These are phyloP conservation scores for Boletus edulis DNA, from an alignment of 768 basidiomycete species.

Conservation along the genomic window DNA sequence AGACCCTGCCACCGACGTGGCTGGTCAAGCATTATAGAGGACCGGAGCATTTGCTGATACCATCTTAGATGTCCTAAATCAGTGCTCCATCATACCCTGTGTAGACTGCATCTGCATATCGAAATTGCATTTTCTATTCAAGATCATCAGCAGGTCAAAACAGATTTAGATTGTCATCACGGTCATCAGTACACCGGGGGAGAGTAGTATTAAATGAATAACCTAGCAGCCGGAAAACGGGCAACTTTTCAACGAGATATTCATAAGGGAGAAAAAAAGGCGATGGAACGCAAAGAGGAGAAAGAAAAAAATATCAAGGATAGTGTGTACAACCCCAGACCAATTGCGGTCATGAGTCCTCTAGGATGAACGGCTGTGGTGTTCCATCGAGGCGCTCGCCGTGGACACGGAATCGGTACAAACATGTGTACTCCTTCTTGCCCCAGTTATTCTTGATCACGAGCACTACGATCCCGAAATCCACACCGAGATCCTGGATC, in stretches of 20 bases:
- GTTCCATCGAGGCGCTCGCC: constrained; percentile 51
- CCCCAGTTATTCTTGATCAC: constrained; percentile 88
- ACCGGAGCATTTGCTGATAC: neutral
- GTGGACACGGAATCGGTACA: constrained; percentile 84
- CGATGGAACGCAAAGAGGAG: neutral
- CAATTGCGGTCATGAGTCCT: constrained; percentile 12
- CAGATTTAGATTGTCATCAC: constrained; percentile 18
- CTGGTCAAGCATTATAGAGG: constrained; percentile 11
- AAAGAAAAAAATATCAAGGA: neutral
- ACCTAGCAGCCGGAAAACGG: constrained; percentile 15
- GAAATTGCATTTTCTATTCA: neutral
- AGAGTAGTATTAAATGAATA: constrained; percentile 23
- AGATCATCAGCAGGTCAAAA: neutral
- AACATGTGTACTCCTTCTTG: constrained; percentile 74
- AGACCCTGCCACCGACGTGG: neutral
- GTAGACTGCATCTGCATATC: too few species aligned
- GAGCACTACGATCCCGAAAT: constrained; percentile 83
- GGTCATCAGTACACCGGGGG: constrained; percentile 23
- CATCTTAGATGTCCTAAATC: neutral
- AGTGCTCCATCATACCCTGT: neutral
- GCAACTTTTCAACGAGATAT: constrained; percentile 5
- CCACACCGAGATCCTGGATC: constrained; percentile 66
- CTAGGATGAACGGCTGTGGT: constrained; percentile 35
- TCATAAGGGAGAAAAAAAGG: neutral
- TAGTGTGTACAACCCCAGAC: constrained; percentile 9